Conservation (phyloP, 2,329 filamentous ascomycete genomes). For the Metarhizium rileyi region DNA sequence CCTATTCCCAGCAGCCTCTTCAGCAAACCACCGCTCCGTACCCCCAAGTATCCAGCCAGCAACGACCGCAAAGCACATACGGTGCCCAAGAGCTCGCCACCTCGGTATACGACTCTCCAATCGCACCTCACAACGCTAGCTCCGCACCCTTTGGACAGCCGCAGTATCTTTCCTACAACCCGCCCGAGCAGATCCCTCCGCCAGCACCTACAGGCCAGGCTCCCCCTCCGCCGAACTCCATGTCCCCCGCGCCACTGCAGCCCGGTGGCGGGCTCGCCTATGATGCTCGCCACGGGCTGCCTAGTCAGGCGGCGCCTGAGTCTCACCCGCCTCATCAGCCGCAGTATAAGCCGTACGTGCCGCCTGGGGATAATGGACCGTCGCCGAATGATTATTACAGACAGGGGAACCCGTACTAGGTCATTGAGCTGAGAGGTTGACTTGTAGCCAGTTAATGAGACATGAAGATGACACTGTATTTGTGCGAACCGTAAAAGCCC, state of each 20-base stretch:
- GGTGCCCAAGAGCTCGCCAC: constrained; percentile 71
- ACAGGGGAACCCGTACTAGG: constrained; percentile 16
- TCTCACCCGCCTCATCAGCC: constrained; percentile 25
- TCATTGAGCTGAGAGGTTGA: not conserved
- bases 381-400: constrained; percentile 48
- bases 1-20: constrained; percentile 30
- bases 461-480: not conserved
- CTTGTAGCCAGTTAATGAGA: not conserved
- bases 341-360: constrained; percentile 53
- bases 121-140: constrained; percentile 40
- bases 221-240: constrained; percentile 19
- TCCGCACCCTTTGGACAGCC: constrained; percentile 18
- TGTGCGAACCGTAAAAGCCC: too few species aligned
- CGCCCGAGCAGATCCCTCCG: constrained; percentile 28
- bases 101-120: constrained; percentile 66
- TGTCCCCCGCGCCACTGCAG: constrained; percentile 35
- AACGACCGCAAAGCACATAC: constrained; percentile 58
- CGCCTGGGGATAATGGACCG: constrained; percentile 37
- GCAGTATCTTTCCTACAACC: constrained; percentile 34
- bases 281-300: constrained; percentile 40
- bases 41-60: constrained; percentile 26
- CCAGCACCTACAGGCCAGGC: constrained; percentile 28
- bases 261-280: constrained; percentile 32
- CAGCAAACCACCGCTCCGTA: constrained; percentile 27
- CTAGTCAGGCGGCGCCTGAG: constrained; percentile 28